Evolutionary conservation across 768 basidiomycete genomes (phyloP).

Genomic region (Phaeotremella fagi): DNA sequence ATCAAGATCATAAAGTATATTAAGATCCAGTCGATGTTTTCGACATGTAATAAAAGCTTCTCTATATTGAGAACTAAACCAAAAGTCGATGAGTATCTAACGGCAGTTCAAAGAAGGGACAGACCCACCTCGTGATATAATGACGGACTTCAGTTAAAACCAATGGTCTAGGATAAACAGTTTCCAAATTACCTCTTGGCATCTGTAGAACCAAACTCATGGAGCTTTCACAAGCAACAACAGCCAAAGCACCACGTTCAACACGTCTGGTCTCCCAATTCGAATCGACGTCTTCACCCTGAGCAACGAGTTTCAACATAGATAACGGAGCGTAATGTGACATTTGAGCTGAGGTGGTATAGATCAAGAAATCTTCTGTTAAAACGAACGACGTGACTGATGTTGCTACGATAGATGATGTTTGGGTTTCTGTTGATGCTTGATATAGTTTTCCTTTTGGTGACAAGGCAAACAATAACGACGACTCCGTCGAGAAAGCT

Average conservation of each 20-base stretch:
- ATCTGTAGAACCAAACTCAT: conserved; percentile 94
- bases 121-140: conserved; percentile 67
- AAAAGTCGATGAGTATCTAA: no score
- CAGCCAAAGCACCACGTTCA: conserved; percentile 84
- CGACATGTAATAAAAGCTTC: conserved; percentile 87
- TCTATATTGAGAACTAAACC: conserved; percentile 64
- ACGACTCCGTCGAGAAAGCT: conserved; percentile 13
- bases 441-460: conserved; percentile 61
- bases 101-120: no score
- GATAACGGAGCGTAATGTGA: conserved; percentile 65
- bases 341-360: conserved; percentile 76
- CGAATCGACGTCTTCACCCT: conserved; percentile 31
- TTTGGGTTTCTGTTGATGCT: conserved; percentile 11
- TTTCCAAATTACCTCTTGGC: conserved; percentile 96
- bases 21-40: conserved; percentile 88
- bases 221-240: conserved; percentile 75
- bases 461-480: conserved; percentile 62
- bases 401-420: conserved; percentile 34
- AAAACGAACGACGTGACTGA: conserved; percentile 61
- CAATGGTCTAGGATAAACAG: conserved; percentile 83
- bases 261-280: conserved; percentile 70
- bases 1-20: conserved; percentile 77
- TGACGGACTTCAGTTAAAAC: conserved; percentile 77
- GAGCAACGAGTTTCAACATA: conserved; percentile 21
- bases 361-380: conserved; percentile 72